Percentiles rank a stretch among this genome's conserved stretches.
Evolutionary conservation across 2,329 filamentous ascomycete species (phyloP).

Genomic region (Fusarium sp.): DNA sequence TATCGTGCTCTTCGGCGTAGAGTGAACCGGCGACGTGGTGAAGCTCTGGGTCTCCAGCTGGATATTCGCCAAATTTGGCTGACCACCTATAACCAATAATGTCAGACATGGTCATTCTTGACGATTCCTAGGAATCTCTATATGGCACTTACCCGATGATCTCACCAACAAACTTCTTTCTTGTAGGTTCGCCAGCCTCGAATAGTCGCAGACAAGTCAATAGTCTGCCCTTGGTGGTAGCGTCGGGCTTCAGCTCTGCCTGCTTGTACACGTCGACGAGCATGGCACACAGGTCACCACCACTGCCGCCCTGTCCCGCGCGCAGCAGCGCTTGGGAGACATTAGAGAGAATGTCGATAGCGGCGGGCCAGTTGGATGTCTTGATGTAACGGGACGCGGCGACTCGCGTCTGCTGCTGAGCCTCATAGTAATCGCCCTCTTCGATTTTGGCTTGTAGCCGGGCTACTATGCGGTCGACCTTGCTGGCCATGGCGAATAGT

Average conservation of each 20-base stretch:
- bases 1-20: conserved; percentile 93
- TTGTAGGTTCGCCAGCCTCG: conserved; percentile 84
- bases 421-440: conserved; percentile 96
- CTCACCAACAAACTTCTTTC: conserved; percentile 92
- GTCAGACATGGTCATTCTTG: conserved; percentile 14
- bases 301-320: conserved; percentile 93
- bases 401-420: conserved; percentile 97
- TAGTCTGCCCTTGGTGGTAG: conserved; percentile 80
- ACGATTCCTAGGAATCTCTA: no score
- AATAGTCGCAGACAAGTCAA: conserved; percentile 87
- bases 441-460: conserved; percentile 88
- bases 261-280: conserved; percentile 93
- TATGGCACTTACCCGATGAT: conserved; percentile 76
- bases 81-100: conserved; percentile 75
- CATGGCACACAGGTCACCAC: conserved; percentile 89
- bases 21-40: conserved; percentile 92
- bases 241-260: conserved; percentile 83
- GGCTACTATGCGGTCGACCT: conserved; percentile 67
- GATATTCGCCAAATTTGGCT: conserved; percentile 85
- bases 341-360: conserved; percentile 87
- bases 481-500: conserved; percentile 56
- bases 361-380: conserved; percentile 84
- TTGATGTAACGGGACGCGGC: conserved; percentile 96
- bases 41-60: conserved; percentile 92
- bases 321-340: conserved; percentile 89